Evolutionary conservation across 441 rosid genomes (phyloP).

Genomic region (Kokia cookei): DNA sequence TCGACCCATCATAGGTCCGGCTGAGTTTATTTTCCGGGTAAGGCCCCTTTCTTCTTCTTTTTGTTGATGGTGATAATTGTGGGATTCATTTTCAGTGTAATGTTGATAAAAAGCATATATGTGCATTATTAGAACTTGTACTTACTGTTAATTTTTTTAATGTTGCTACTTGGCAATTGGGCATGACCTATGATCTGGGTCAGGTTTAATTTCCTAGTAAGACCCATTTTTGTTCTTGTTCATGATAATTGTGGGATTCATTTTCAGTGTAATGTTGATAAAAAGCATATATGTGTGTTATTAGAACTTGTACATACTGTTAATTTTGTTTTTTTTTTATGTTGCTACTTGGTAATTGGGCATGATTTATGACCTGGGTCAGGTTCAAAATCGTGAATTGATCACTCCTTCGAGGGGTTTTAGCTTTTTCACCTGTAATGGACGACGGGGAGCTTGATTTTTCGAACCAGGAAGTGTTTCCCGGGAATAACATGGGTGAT

Average conservation of each 20-base stretch:
- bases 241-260: background rate
- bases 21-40: background rate
- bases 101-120: background rate
- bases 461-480: slow-evolving; percentile 69
- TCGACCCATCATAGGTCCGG: slow-evolving; percentile 2
- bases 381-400: slow-evolving; percentile 9
- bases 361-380: background rate
- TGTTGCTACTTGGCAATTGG: background rate
- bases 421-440: slow-evolving; percentile 28
- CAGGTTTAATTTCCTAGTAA: slow-evolving; percentile 2
- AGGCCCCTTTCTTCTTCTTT: background rate
- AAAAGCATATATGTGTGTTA: background rate
- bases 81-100: background rate
- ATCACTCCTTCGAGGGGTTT: background rate
- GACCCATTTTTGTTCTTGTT: background rate
- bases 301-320: slow-evolving; percentile 3
- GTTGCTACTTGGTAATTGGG: background rate
- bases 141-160: background rate
- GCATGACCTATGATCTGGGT: background rate
- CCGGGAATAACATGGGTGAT: slow-evolving; percentile 51
- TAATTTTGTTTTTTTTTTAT: background rate
- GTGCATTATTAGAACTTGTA: slow-evolving; percentile 3
- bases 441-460: slow-evolving; percentile 94
- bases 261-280: background rate
- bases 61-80: background rate